phyloP scores from a whole-genome alignment of 106 monocot species.

The Hemerocallis citrina region DNA sequence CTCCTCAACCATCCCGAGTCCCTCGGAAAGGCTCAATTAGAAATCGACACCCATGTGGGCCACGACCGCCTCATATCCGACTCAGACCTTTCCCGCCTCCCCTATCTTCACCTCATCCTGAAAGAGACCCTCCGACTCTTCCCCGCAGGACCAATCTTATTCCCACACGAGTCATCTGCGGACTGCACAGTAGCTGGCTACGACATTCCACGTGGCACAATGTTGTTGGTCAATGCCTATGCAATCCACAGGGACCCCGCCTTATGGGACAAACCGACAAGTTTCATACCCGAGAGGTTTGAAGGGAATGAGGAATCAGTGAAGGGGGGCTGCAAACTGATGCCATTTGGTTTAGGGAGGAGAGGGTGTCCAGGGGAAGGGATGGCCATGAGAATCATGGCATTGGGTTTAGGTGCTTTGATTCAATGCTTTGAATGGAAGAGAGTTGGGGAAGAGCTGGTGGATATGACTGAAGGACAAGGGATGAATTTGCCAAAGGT shows the following conservation, averaged over 20 bases:
- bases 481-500: slow-evolving; percentile 8
- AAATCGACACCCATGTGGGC: slow-evolving; percentile 9
- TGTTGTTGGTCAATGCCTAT: slow-evolving; percentile 23
- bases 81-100: slow-evolving; percentile 15
- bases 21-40: slow-evolving; percentile 2
- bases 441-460: not conserved
- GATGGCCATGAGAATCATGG: not conserved
- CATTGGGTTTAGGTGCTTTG: slow-evolving; percentile 5
- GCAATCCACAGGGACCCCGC: slow-evolving; percentile 23
- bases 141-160: slow-evolving; percentile 14
- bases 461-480: slow-evolving; percentile 9
- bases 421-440: slow-evolving; percentile 17
- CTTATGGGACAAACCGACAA: slow-evolving; percentile 15
- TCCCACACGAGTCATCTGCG: slow-evolving; percentile 15
- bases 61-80: slow-evolving; percentile 7
- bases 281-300: not conserved
- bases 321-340: not conserved
- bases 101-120: slow-evolving; percentile 13
- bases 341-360: slow-evolving; percentile 17
- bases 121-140: slow-evolving; percentile 21
- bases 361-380: slow-evolving; percentile 6
- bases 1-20: slow-evolving; percentile 21
- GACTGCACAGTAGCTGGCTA: slow-evolving; percentile 18
- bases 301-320: not conserved
- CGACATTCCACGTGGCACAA: slow-evolving; percentile 19